These are phyloP conservation scores for Fremontodendron californicum DNA, from an alignment of 345 rosid species.

Conservation along the genomic window DNA sequence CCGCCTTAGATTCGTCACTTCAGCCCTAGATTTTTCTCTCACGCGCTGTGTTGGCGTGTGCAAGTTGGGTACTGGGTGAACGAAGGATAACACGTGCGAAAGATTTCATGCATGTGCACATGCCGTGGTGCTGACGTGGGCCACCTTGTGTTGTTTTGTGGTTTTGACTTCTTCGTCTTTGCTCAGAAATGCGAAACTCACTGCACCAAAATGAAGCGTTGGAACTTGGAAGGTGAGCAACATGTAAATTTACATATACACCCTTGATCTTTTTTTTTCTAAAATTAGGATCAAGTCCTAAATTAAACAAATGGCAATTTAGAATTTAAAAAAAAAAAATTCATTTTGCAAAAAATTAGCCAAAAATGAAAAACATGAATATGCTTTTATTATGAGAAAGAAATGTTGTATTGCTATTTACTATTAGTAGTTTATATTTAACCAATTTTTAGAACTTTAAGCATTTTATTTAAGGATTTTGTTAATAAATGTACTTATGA, in stretches of 20 bases:
- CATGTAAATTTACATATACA: background rate
- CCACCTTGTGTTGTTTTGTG: background rate
- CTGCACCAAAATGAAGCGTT: background rate
- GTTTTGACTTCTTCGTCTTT: conserved; percentile 11
- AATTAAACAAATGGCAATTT: background rate
- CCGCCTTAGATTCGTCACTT: conserved; percentile 23
- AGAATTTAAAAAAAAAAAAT: no score
- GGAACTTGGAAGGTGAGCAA: no score
- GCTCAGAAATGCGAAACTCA: background rate
- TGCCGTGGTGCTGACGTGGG: conserved; percentile 4
- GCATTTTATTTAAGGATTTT: no score
- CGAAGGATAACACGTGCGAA: background rate
- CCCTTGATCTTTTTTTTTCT: background rate
- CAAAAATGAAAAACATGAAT: no score
- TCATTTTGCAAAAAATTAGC: no score
- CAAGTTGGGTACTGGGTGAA: background rate
- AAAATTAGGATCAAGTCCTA: background rate
- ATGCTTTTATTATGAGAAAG: no score
- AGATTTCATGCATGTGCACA: background rate
- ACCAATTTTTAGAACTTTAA: no score
- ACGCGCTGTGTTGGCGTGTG: background rate
- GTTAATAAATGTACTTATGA: no score
- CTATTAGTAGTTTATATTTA: no score
- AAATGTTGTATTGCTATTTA: no score
- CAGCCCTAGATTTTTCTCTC: conserved; percentile 6